phyloP scores from a whole-genome alignment of 176 grass and related monocot genomes.

The Eragrostis curvula region DNA sequence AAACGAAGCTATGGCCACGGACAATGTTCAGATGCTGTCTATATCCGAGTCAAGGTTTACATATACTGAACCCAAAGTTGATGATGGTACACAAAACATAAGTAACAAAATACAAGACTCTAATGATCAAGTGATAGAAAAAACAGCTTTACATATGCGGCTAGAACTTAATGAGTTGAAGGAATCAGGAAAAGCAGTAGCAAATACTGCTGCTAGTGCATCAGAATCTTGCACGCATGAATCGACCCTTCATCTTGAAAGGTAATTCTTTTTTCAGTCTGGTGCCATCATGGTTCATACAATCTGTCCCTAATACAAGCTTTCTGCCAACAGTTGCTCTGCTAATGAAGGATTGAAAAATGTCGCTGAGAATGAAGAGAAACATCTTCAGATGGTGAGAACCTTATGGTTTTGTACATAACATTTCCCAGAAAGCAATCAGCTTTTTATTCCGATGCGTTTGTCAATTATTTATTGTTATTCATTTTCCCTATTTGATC shows the following conservation, averaged over 20 bases:
- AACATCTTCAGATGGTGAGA: constrained; percentile 67
- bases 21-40: constrained; percentile 22
- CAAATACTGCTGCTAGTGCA: constrained; percentile 28
- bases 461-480: not conserved
- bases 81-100: not conserved
- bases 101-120: constrained; percentile 28
- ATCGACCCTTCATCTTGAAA: constrained; percentile 42
- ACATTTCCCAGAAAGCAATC: not conserved
- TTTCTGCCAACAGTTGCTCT: constrained; percentile 33
- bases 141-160: constrained; percentile 46
- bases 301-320: constrained; percentile 32
- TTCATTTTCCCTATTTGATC: not conserved
- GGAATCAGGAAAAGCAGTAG: constrained; percentile 41
- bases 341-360: constrained; percentile 45
- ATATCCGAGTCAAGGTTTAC: constrained; percentile 25
- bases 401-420: constrained; percentile 18
- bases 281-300: not conserved
- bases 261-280: constrained; percentile 39
- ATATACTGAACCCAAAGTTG: constrained; percentile 40
- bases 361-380: constrained; percentile 47
- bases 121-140: constrained; percentile 38
- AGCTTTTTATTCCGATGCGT: not conserved
- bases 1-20: constrained; percentile 35
- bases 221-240: constrained; percentile 30
- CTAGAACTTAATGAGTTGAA: constrained; percentile 53